Base-by-base conservation (phyloP, 2,329 filamentous ascomycete genomes). In the Fusarium sp. region DNA sequence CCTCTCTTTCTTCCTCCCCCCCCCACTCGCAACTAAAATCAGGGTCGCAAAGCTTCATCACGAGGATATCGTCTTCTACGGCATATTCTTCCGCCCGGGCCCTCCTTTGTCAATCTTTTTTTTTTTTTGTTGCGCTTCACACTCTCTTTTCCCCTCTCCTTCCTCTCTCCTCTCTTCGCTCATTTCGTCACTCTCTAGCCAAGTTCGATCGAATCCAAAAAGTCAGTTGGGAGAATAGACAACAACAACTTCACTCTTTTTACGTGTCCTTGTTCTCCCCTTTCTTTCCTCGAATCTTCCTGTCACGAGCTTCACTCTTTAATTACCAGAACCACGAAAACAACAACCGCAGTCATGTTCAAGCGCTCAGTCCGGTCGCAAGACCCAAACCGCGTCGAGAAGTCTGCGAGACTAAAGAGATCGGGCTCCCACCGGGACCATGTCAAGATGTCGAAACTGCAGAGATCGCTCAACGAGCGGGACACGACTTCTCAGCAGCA, bases 281-380 rank as follows among this genome's bases (percentile, higher is more conserved):
- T 64, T 29, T 46, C 22, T 49, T 62, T 62, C 12, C 42, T 77
- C 67, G 72, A 70, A 64, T 67, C 22, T 49, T 49, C 70, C 72
- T 73, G 66, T 63, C 64, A 80, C 73, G 75, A 78, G 70, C 69
- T 70, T 70, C 76, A 61, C 70, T 78, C 76, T 80, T 79, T 75
- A 73, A 55, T 69, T 42, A 56, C 40, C 67, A 62, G 58, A 66
- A 71, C 71, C 67, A 10, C 29, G 11, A 14, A 76, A 44, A 44
- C 3, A 44, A 44, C 20, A 44, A 44, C 83, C 83, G 82, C 83
- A 82, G 81, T 82, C 84, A 98, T 98, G 94, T 97, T 98, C 89
- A 97, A 95, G 87, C 94, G 94, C 83, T 95, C 95, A 81, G 95
- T 96, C 86, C 89, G 92, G 83, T 92, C 92, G 78, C 92, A 92